These are phyloP conservation scores for Dentipellis sp. DNA, from an alignment of 768 basidiomycete genomes.

Conservation along the genomic window DNA sequence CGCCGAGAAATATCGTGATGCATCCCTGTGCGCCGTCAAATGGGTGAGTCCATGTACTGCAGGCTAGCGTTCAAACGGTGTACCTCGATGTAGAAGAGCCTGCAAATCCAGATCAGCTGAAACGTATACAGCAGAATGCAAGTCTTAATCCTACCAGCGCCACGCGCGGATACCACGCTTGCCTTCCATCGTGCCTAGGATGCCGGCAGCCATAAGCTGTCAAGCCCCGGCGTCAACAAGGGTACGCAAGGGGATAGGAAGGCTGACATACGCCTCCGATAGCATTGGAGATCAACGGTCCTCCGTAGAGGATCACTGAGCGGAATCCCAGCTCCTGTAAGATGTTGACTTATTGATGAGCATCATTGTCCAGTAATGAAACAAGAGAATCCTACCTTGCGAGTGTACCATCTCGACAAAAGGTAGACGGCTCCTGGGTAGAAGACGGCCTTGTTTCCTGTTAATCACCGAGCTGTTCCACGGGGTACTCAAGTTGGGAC, in stretches of 20 bases:
- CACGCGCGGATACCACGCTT: constrained; percentile 57
- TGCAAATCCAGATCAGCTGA: constrained; percentile 13
- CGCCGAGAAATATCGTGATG: constrained; percentile 51
- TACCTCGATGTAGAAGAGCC: constrained; percentile 69
- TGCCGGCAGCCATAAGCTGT: constrained; percentile 63
- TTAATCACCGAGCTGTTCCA: not conserved
- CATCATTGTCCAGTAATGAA: not conserved
- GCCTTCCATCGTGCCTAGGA: constrained; percentile 61
- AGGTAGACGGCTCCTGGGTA: constrained; percentile 47
- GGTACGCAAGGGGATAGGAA: not conserved
- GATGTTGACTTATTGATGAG: not conserved
- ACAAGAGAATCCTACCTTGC: constrained; percentile 16
- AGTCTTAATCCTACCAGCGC: constrained; percentile 42
- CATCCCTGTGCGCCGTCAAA: constrained; percentile 35
- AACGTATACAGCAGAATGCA: too few relatives aligned
- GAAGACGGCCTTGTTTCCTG: constrained; percentile 41
- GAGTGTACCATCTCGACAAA: constrained; percentile 29
- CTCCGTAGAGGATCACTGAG: constrained; percentile 49
- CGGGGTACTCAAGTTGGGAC: not conserved
- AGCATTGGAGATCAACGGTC: constrained; percentile 55
- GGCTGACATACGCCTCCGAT: constrained; percentile 45
- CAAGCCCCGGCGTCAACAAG: not conserved
- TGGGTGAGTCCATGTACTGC: not conserved
- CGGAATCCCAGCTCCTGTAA: constrained; percentile 54
- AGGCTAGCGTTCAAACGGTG: not conserved